Evolutionary conservation across 345 rosid genomes (phyloP), one percentile per base, ranked within the genome.

Genomic region (Hibiscus tridactylites): DNA sequence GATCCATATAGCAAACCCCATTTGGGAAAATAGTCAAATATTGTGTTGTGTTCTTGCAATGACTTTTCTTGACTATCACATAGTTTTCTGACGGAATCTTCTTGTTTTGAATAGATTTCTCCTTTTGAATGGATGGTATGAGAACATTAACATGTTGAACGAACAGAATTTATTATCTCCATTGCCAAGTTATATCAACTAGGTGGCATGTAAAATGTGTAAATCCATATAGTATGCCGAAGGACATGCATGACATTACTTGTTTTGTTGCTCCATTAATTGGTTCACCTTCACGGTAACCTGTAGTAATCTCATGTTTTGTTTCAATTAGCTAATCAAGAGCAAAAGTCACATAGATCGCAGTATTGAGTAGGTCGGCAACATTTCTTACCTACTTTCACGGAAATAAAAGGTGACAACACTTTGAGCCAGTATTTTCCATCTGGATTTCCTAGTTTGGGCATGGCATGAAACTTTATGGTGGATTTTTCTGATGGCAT

Each of bases 261-360:
- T 31, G 9, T 52, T 46, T 26, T 33, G 2, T 47, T 65, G 17
- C 35, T 65, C 11, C 49, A 44, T 44, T 28, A 47, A 66, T 5
- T 29, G 60, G 10, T 50, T 50, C 44, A 50, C 28, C 68, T 77
- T 67, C 72, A 9, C 68, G 26, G 68, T 59, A 75, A 64, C 71
- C 26, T 67, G 68, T 61, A 71, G 53, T 80, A 59, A 75, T 74
- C 58, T 53, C 29, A 29, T 49, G 26, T 68, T 77, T 64, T 81
- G 73, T 58, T 80, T 74, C 80, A 80, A 75, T 71, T 87, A 88
- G 93, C 79, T 87, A 72, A 78, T 78, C 56, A 84, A 79, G 82
- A 84, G 68, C 13, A 83, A 82, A 81, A 71, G 75, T 69, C 76
- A 75, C 44, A 49, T 73, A 56, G 76, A 66, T 76, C 72, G 35